Conservation (phyloP, 2,329 filamentous ascomycete species). For the Penicillium sp. region DNA sequence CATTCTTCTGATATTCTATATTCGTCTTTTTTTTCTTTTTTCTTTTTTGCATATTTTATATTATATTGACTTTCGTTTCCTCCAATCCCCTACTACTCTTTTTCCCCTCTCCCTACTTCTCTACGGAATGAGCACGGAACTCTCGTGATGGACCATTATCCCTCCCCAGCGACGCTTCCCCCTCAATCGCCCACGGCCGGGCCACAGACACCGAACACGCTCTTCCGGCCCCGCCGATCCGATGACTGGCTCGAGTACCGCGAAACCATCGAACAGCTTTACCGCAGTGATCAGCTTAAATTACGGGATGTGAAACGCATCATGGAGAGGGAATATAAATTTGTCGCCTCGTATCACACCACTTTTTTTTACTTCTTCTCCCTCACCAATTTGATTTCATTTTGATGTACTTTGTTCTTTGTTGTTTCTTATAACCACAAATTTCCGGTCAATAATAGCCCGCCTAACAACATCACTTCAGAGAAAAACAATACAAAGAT, state of each 20-base stretch:
- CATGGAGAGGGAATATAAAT: constrained; percentile 38
- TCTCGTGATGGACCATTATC: constrained; percentile 18
- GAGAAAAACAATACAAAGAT: constrained; percentile 43
- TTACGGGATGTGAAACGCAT: constrained; percentile 37
- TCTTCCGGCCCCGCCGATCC: constrained; percentile 37
- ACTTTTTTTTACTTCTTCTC: constrained; percentile 10
- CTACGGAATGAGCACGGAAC: background rate
- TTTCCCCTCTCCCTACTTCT: background rate
- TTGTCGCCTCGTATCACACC: constrained; percentile 34
- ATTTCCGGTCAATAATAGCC: constrained; percentile 1
- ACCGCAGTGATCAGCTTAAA: constrained; percentile 37
- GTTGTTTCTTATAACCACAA: background rate
- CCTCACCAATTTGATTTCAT: constrained; percentile 2
- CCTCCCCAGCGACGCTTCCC: constrained; percentile 12
- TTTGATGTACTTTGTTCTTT: constrained; percentile 2
- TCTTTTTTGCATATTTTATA: background rate
- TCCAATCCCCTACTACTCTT: background rate
- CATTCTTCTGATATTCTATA: constrained; percentile 13
- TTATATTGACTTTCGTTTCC: background rate
- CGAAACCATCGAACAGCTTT: constrained; percentile 36
- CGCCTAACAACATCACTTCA: constrained; percentile 21
- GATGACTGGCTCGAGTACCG: constrained; percentile 40
- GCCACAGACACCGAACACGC: constrained; percentile 11
- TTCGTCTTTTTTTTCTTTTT: background rate
- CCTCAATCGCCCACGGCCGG: constrained; percentile 17